phyloP scores from a whole-genome alignment of 805 yeast species.

The Nakazawaea peltata region DNA sequence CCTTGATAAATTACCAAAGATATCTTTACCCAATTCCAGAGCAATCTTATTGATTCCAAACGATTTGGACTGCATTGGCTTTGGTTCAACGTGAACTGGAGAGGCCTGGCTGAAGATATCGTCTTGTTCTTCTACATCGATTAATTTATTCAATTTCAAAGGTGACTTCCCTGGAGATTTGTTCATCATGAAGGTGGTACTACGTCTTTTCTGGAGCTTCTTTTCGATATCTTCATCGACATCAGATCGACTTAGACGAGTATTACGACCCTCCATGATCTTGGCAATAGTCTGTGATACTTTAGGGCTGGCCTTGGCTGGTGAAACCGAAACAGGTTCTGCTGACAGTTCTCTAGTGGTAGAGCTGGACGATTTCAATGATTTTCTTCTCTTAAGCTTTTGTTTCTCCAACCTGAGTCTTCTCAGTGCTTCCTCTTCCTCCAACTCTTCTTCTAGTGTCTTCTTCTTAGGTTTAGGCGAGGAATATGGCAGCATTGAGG shows the following conservation, averaged over 20 bases:
- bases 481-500: slow-evolving; percentile 5
- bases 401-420: background rate
- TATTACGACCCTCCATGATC: slow-evolving; percentile 2
- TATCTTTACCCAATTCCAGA: background rate
- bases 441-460: slow-evolving; percentile 6
- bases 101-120: slow-evolving; percentile 8
- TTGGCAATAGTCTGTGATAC: background rate
- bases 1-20: background rate
- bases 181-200: slow-evolving; percentile 1
- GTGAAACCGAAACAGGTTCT: too few species aligned
- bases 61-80: background rate
- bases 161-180: slow-evolving; percentile 8
- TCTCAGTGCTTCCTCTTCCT: slow-evolving; percentile 4
- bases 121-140: slow-evolving; percentile 1
- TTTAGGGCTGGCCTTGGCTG: background rate
- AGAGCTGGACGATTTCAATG: background rate
- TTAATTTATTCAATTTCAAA: slow-evolving; percentile 8
- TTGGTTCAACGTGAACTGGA: slow-evolving; percentile 1
- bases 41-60: slow-evolving; percentile 3
- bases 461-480: slow-evolving; percentile 6
- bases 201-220: too few species aligned
- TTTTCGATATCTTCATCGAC: too few species aligned
- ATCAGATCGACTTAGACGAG: too few species aligned
- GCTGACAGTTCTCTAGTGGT: too few species aligned
- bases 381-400: background rate